Conservation (phyloP, 179 eudicot species). For the Patellifolia procumbens region DNA sequence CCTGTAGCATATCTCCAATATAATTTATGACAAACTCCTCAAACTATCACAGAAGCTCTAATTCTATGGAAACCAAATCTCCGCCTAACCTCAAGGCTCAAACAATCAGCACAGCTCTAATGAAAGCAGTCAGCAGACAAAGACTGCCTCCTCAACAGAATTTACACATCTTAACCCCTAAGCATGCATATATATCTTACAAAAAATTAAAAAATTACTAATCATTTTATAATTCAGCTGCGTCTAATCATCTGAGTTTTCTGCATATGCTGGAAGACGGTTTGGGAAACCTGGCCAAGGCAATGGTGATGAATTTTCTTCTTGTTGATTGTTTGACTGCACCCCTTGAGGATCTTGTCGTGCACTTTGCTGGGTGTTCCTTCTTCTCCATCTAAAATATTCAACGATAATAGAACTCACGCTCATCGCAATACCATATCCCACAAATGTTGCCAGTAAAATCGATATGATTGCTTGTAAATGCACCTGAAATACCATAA, state of each 20-base stretch:
- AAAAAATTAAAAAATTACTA: neutral
- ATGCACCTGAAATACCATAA: slow-evolving; percentile 33
- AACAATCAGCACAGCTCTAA: no score
- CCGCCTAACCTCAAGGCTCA: no score
- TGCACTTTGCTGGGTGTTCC: slow-evolving; percentile 13
- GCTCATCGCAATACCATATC: slow-evolving; percentile 41
- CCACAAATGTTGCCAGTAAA: slow-evolving; percentile 37
- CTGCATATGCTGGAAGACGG: slow-evolving; percentile 21
- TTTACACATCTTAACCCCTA: neutral
- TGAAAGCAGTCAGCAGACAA: no score
- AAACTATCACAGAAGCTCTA: no score
- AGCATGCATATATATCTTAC: neutral
- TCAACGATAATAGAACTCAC: slow-evolving; percentile 29
- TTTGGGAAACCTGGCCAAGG: slow-evolving; percentile 15
- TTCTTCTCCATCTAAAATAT: slow-evolving; percentile 30
- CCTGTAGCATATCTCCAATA: no score
- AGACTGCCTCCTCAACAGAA: neutral
- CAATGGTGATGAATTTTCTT: neutral
- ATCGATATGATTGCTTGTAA: slow-evolving; percentile 38
- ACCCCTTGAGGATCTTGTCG: slow-evolving; percentile 10
- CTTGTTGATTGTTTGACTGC: slow-evolving; percentile 9
- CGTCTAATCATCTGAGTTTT: slow-evolving; percentile 27
- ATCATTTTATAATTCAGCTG: slow-evolving; percentile 11
- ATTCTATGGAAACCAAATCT: no score
- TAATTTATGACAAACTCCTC: no score